A percentile compares a stretch with the other conserved stretches of the same genome.
Conservation (phyloP, 495 filamentous ascomycete genomes). For the Penicillium steckii region DNA sequence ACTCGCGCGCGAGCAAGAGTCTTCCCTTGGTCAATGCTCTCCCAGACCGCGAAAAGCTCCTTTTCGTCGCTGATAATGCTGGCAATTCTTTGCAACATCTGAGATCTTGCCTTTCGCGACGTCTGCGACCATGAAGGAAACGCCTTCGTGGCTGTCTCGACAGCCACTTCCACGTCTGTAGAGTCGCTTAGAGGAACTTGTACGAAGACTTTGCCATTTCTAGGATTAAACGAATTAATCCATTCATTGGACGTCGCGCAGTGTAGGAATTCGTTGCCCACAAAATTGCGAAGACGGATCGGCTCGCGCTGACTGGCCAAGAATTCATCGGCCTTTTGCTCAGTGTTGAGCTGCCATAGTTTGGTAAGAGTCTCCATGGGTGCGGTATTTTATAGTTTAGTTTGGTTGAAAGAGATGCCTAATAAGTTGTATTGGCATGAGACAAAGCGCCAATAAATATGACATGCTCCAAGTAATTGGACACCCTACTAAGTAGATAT, state of each 20-base stretch:
- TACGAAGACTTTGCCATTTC: constrained; percentile 8
- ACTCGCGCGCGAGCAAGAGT: constrained; percentile 14
- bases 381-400: too few relatives aligned
- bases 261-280: constrained; percentile 6
- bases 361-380: too few relatives aligned
- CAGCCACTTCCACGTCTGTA: constrained; percentile 11
- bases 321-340: constrained; percentile 4
- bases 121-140: constrained; percentile 16
- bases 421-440: too few relatives aligned
- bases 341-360: constrained; percentile 10
- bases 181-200: constrained; percentile 4
- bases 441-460: too few relatives aligned
- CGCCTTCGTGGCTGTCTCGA: constrained; percentile 11
- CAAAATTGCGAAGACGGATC: constrained; percentile 11
- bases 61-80: constrained; percentile 9
- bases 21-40: constrained; percentile 21
- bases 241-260: constrained; percentile 1
- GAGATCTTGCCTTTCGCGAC: constrained; percentile 7
- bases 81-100: constrained; percentile 12
- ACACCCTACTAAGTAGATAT: too few relatives aligned
- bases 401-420: too few relatives aligned
- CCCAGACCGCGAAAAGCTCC: constrained; percentile 17
- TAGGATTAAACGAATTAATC: constrained; percentile 16
- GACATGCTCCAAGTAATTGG: too few relatives aligned
- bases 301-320: constrained; percentile 2